Evolutionary conservation across 768 basidiomycete species (phyloP), one percentile per base, ranked within the genome.

Genomic region (Pulveroboletus sp.): DNA sequence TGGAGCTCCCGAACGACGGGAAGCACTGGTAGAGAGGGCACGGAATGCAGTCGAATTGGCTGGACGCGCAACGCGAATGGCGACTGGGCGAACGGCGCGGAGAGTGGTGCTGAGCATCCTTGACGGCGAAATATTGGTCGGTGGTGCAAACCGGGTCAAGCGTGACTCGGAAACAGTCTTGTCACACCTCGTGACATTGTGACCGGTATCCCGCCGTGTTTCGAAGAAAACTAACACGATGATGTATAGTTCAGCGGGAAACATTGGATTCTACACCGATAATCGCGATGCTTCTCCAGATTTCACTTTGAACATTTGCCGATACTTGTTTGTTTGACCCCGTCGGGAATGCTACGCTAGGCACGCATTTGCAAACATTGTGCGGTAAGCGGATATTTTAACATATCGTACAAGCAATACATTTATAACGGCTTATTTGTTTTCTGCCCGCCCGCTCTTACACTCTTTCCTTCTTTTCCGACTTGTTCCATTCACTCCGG

Each of bases 1-100:
- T 14, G 79, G 75, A 29, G 83, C 69, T 32, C 72, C 84, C 6
- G 87, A 87, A 41, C 71, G 70, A 40, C 76, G 75, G 47, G 75
- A 71, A 29, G 79, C 61, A 27, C 80, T 79, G 35, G 75, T 75
- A 32, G 85, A 85, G 58, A 90, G 75, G 8, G 80, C 67, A 55
- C 88, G 84, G 29, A 76, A 43, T 10, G 73, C 51, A 45, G 57
- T 47, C 16, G 62, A 50, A 7, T 61, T 64, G 27, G 49, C 43
- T 40, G 61, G 41, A 49, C 52, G 65, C 42, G 49, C 27, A 38
- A 38, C 45, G 11, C 57, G 66, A 25, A 55, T 41, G 45, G 35
- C 65, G n/a, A 53, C 49, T 31, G 66, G 61, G 19, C 68, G 63
- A 33, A 55, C 56, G 25, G 57, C 57, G 23, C 67, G 63, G 37